phyloP scores from a whole-genome alignment of 345 rosid genomes.

The Gossypium anomalum region DNA sequence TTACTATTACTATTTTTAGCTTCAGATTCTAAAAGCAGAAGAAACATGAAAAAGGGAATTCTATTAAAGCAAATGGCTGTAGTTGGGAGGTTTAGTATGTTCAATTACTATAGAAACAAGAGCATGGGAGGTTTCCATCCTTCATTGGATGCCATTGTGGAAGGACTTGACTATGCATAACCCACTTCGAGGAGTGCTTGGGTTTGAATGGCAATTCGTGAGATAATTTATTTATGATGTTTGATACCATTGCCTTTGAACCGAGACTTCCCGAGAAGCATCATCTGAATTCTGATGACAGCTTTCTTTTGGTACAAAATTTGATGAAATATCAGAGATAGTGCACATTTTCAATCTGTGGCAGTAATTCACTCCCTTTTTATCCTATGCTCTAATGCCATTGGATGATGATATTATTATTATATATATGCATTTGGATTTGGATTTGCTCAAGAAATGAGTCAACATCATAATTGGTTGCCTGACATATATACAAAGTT shows the following conservation, averaged over 20 bases:
- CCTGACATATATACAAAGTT: neutral
- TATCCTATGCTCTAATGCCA: neutral
- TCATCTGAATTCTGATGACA: neutral
- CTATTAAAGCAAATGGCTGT: constrained; percentile 43
- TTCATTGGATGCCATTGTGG: constrained; percentile 60
- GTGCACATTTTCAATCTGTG: neutral
- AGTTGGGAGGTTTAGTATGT: constrained; percentile 76
- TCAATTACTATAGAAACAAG: constrained; percentile 64
- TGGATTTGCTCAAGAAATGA: neutral
- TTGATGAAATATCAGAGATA: neutral
- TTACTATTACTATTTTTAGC: no score
- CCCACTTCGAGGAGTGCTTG: no score
- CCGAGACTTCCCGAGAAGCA: neutral
- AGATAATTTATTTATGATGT: no score
- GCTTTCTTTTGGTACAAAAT: neutral
- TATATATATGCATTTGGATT: neutral
- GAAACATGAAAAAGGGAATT: no score
- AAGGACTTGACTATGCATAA: constrained; percentile 77
- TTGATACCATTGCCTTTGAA: no score
- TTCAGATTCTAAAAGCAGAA: no score
- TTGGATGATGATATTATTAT: neutral
- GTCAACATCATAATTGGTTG: neutral
- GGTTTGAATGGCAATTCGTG: no score
- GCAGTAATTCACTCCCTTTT: neutral
- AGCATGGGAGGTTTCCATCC: constrained; percentile 73